Base-by-base conservation (phyloP, 2,329 filamentous ascomycete species). In the Claviceps humidiphila region DNA sequence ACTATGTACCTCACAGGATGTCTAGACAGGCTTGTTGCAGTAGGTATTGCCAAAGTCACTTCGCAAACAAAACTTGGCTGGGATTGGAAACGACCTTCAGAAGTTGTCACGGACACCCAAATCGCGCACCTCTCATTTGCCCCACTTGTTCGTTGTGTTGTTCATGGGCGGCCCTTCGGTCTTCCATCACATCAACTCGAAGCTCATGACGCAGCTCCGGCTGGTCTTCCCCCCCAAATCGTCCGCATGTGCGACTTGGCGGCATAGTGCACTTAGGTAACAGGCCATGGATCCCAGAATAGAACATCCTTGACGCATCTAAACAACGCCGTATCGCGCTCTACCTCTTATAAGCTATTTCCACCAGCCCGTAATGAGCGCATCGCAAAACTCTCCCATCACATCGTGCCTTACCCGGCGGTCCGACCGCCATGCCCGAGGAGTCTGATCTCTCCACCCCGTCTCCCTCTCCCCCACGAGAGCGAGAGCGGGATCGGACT, bases 381-480 rank as follows among this genome's bases (percentile, higher is more conserved):
- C 17, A n/a, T 38, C n/a, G 43, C 42, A 20, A 34, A 38, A 24
- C 38, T 38, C 41, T n/a, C 50, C 11, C 46, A 38, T 16, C 39
- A 11, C 30, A 16, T 20, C 44, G 30, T 44, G 40, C 34, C 34
- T 45, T 41, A 37, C 39, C 22, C 42, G 8, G 30, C 30, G 30
- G 30, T 34, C 30, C 30, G 30, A 34, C 9, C 30, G 46, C 38
- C 51, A 55, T 55, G 54, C 26, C 54, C 39, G 51, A 55, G 49
- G 26, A 30, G 20, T 47, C 48, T 16, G 46, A 22, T 48, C 48
- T 49, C 17, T 38, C 51, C 34, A 49, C 48, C 34, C 43, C 47
- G 9, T 49, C 51, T 5, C 46, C 42, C 16, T 45, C 52, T 47
- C 22, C 47, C 13, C 52, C 48, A 26, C 48, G 42, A 51, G 45